A percentile compares a stretch with the other conserved stretches of the same genome.
Conservation (phyloP, 2,329 filamentous ascomycete genomes). For the Gnomoniopsis smithogilvyi region DNA sequence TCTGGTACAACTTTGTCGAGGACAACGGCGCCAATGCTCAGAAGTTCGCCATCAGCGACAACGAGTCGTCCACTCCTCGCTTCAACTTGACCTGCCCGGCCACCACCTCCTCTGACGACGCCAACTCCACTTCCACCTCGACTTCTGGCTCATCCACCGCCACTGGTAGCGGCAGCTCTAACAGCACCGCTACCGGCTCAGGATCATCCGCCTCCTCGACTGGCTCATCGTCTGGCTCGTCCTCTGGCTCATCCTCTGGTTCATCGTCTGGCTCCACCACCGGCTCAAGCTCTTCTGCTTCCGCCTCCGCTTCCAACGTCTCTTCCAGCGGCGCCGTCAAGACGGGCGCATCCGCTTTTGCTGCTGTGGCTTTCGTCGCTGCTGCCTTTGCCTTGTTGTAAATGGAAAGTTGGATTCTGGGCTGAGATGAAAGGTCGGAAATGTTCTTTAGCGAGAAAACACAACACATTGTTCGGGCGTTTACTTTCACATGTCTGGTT, state of each 20-base stretch:
- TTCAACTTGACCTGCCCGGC: conserved; percentile 61
- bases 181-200: conserved; percentile 26
- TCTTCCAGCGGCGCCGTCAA: conserved; percentile 14
- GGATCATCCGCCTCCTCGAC: conserved; percentile 22
- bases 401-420: background rate
- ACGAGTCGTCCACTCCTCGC: conserved; percentile 49
- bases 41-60: conserved; percentile 67
- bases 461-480: conserved; percentile 2
- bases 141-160: conserved; percentile 15
- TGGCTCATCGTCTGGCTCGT: conserved; percentile 14
- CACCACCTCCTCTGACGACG: conserved; percentile 7
- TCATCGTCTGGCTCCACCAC: background rate
- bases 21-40: conserved; percentile 57
- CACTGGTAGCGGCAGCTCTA: conserved; percentile 6
- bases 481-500: background rate
- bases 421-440: background rate
- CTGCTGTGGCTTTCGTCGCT: conserved; percentile 11
- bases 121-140: background rate
- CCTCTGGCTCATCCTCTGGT: background rate
- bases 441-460: background rate
- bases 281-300: background rate
- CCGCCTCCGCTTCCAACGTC: conserved; percentile 4
- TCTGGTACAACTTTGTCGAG: conserved; percentile 78
- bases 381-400: conserved; percentile 15
- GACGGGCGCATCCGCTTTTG: conserved; percentile 16